Evolutionary conservation across 2,329 filamentous ascomycete genomes (phyloP), one percentile per base, ranked within the genome.

Genomic region (Hymenotorrendiella dingleyae): DNA sequence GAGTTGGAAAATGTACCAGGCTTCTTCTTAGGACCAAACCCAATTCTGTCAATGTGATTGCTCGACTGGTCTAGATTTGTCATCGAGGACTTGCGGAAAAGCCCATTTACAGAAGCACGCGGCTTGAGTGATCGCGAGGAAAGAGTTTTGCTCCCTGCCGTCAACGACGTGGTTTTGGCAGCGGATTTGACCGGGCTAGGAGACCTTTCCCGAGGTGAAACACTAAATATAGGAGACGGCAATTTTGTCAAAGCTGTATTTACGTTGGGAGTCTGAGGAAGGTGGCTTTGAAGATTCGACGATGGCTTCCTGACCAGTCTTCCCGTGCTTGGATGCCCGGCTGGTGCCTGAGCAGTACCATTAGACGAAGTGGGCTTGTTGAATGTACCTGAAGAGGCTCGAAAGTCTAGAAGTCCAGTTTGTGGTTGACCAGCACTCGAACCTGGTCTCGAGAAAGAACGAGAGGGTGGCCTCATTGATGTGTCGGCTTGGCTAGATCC

Each of bases 401-500:
- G 65, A 38, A 72, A 68, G 55, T 61, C 70, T 3, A 58, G 51
- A 53, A 49, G 57, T 9, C 14, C 12, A 63, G 48, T 41, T 14
- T 52, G 39, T 48, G 61, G 67, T 52, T 60, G 71, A 47, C 66
- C 77, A 24, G 67, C 69, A 54, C 71, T 75, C 3, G 78, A 79
- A 2, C 73, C 72, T 6, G 72, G 76, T 17, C 76, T 70, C 17
- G 60, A 62, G 54, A 72, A 78, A 4, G 67, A 65, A 22, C 70
- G 69, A 17, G 73, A 73, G 0, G 73, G 64, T 12, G 72, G 67
- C 21, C 66, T 67, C 64, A 58, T 74, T 61, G 72, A 84, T 53
- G 58, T 74, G 67, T 68, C 85, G 65, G 62, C 80, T 58, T 62
- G 83, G 69, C 67, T 84, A 51, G 62, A 87, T 57, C 48, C 52